phyloP scores from a whole-genome alignment of 2,329 filamentous ascomycete species.

The Xylaria sp. region DNA sequence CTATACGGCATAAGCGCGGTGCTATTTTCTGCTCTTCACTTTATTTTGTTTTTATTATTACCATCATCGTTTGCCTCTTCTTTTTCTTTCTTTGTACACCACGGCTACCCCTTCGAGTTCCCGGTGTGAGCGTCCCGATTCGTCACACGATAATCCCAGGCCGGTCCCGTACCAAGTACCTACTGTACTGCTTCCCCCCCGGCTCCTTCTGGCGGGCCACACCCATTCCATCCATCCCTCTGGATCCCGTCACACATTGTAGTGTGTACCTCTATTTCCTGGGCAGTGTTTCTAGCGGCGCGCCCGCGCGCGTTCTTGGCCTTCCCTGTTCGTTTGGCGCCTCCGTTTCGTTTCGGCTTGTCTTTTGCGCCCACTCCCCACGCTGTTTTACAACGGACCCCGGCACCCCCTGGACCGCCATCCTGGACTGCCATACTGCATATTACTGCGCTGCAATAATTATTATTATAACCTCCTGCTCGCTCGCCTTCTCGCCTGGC shows the following conservation, averaged over 20 bases:
- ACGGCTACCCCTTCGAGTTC: background rate
- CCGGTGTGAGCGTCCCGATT: too few species aligned
- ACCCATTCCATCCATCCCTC: constrained; percentile 41
- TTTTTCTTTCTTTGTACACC: background rate
- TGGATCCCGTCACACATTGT: constrained; percentile 47
- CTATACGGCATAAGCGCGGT: constrained; percentile 26
- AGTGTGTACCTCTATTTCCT: constrained; percentile 32
- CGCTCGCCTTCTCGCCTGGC: constrained; percentile 39
- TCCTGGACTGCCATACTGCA: constrained; percentile 25
- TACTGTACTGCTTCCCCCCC: constrained; percentile 3
- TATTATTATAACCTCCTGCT: constrained; percentile 50
- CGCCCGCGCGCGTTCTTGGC: constrained; percentile 41
- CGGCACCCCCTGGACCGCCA: constrained; percentile 19
- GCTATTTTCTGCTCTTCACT: constrained; percentile 4
- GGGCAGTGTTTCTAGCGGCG: constrained; percentile 44
- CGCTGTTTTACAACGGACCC: constrained; percentile 41
- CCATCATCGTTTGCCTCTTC: too few species aligned
- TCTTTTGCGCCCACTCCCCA: constrained; percentile 44
- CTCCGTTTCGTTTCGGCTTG: constrained; percentile 45
- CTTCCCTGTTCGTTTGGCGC: constrained; percentile 48
- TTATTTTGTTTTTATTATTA: background rate
- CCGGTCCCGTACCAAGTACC: too few species aligned
- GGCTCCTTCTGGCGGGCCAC: constrained; percentile 39
- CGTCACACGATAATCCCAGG: too few species aligned
- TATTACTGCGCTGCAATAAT: constrained; percentile 33